A percentile compares a stretch with the other conserved stretches of the same genome.
phyloP scores from a whole-genome alignment of 768 basidiomycete species.

The Lenzites betulinus region DNA sequence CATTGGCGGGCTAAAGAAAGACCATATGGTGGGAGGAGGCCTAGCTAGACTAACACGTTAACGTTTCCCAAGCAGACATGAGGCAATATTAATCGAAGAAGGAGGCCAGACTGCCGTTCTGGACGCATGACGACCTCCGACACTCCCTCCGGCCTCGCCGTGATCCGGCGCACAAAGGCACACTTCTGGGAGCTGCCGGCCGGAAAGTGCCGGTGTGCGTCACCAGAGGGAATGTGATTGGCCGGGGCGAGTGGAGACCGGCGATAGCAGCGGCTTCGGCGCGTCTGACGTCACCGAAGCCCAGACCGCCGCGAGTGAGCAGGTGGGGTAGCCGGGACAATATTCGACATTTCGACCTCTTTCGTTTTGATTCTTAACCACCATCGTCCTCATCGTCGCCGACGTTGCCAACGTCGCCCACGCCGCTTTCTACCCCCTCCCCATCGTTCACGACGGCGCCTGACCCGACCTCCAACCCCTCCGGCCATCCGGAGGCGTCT shows the following conservation, averaged over 20 bases:
- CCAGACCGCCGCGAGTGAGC: conserved; percentile 12
- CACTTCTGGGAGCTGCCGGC: conserved; percentile 1
- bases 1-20: too few relatives aligned
- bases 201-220: background rate
- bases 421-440: background rate
- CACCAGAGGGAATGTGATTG: background rate
- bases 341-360: conserved; percentile 6
- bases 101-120: too few relatives aligned
- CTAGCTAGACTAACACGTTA: too few relatives aligned
- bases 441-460: conserved; percentile 16
- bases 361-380: conserved; percentile 17
- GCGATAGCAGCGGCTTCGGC: conserved; percentile 4
- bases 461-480: background rate
- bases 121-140: too few relatives aligned
- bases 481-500: conserved; percentile 11
- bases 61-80: too few relatives aligned
- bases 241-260: conserved; percentile 12
- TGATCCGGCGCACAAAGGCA: background rate
- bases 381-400: conserved; percentile 15
- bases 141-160: background rate
- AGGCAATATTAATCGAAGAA: too few relatives aligned
- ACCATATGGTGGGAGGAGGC: too few relatives aligned
- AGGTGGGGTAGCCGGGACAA: background rate
- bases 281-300: conserved; percentile 16
- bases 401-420: background rate